Percentiles rank a stretch among this genome's conserved stretches.
phyloP scores from a whole-genome alignment of 1,284 basidiomycete genomes.

The Austropuccinia psidii region DNA sequence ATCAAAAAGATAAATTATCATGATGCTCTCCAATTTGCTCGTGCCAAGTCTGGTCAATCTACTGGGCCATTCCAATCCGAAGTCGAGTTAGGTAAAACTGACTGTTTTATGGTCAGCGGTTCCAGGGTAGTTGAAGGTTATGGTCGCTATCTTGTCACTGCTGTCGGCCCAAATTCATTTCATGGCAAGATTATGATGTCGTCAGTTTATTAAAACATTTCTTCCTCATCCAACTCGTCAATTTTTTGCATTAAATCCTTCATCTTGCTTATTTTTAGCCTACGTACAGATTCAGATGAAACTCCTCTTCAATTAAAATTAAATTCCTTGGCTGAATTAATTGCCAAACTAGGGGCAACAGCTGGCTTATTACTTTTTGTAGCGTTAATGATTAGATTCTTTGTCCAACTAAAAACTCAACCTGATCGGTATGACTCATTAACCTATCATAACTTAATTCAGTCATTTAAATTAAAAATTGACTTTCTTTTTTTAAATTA shows the following conservation, averaged over 20 bases:
- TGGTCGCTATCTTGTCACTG: conserved; percentile 38
- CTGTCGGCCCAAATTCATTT: conserved; percentile 38
- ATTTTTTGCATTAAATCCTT: background rate
- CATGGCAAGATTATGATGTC: conserved; percentile 41
- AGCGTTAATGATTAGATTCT: conserved; percentile 38
- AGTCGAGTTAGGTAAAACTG: conserved; percentile 21
- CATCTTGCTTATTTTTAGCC: conserved; percentile 51
- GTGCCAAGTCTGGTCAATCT: conserved; percentile 5
- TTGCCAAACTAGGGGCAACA: conserved; percentile 38
- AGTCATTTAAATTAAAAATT: background rate
- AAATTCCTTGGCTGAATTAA: conserved; percentile 38
- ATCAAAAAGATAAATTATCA: conserved; percentile 37
- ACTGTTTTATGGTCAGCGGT: conserved; percentile 39
- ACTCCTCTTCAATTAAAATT: conserved; percentile 57
- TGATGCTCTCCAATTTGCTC: conserved; percentile 1
- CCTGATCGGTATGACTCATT: conserved; percentile 23
- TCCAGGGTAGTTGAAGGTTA: conserved; percentile 40
- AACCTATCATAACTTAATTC: background rate
- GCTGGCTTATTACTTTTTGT: conserved; percentile 38
- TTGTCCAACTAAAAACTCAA: conserved; percentile 37
- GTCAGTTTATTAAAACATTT: conserved; percentile 30
- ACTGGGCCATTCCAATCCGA: background rate
- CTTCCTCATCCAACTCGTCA: conserved; percentile 1
- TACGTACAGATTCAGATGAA: conserved; percentile 70
- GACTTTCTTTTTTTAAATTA: background rate